Base-by-base conservation (phyloP, 768 basidiomycete species). In the Ephemerocybe angulata region DNA sequence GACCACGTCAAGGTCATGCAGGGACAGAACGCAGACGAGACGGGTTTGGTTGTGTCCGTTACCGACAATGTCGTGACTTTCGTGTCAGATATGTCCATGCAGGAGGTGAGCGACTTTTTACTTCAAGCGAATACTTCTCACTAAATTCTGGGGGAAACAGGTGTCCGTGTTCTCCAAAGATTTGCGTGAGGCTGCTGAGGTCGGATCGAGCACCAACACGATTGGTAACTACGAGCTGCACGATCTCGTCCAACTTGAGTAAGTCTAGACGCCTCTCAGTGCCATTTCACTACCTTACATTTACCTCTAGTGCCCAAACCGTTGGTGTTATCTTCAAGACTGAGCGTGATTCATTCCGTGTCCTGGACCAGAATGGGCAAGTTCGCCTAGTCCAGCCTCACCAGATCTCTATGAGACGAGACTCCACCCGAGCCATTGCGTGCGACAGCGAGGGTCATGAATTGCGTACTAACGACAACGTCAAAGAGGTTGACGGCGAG, bases 1-100 rank as follows among this genome's bases (percentile, higher is more conserved):
- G 96, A 98, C 71, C 97, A 99, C 64, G 93, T 99, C 71, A 98
- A 98, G 73, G 96, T 98, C 54, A 93, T 98, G 86, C 80, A 86
- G 15, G 97, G 97, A 22, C 87, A 93, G 70, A 97, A 98, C 65
- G 83, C 85, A 7, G 92, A 97, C 63, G 95, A 97, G 70, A 95
- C 94, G 3, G 97, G 97, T 74, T 79, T 98, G 62, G 96, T 99
- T 33, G 89, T 98, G 22, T 88, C 93, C 21, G 87, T 95, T 19
- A 78, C 88, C 3, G 91, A 92, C 63, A 92, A 94, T 50, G 84
- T 93, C 24, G 90, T 98, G 15, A 98, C 96, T 1, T 94, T 98
- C 74, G 72, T 97, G 61, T 96, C 93, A n/a, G 97, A 98, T 67
- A 90, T 98, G 85, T 88, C 90, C 2, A 86, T 94, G 84, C 89